Conservation (phyloP, 2,329 filamentous ascomycete species). For the Aspergillus eucalypticola region DNA sequence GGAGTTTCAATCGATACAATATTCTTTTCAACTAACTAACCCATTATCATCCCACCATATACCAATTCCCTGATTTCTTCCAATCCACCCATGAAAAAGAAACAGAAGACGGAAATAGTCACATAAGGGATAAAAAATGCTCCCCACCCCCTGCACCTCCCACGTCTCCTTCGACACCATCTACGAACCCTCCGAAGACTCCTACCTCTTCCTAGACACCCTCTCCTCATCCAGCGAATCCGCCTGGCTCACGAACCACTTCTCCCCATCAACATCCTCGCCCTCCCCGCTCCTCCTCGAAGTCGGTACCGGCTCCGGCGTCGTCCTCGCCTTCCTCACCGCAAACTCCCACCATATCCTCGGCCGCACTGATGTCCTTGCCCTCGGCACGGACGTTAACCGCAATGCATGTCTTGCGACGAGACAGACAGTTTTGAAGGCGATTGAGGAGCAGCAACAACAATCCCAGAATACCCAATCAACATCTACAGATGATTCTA, state of each 20-base stretch:
- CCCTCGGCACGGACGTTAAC: constrained; percentile 82
- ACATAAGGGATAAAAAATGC: constrained; percentile 51
- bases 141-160: constrained; percentile 89
- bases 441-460: constrained; percentile 42
- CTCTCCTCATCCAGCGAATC: constrained; percentile 71
- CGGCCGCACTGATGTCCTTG: constrained; percentile 67
- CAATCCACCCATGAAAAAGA: not conserved
- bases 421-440: constrained; percentile 62
- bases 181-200: constrained; percentile 96
- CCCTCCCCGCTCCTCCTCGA: constrained; percentile 69
- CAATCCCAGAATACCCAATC: not conserved
- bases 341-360: constrained; percentile 74
- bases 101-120: not conserved
- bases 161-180: constrained; percentile 86
- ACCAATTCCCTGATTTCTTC: not conserved
- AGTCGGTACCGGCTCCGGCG: constrained; percentile 86
- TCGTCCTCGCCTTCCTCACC: constrained; percentile 85
- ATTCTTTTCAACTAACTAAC: too few species aligned
- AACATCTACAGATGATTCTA: not conserved
- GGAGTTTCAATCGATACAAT: not conserved
- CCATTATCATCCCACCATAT: too few species aligned
- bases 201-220: constrained; percentile 89
- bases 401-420: constrained; percentile 78
- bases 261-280: constrained; percentile 42
- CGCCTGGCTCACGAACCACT: constrained; percentile 66